Evolutionary conservation across 2,329 filamentous ascomycete genomes (phyloP), one percentile per base, ranked within the genome.

Genomic region (Talaromyces sp.): DNA sequence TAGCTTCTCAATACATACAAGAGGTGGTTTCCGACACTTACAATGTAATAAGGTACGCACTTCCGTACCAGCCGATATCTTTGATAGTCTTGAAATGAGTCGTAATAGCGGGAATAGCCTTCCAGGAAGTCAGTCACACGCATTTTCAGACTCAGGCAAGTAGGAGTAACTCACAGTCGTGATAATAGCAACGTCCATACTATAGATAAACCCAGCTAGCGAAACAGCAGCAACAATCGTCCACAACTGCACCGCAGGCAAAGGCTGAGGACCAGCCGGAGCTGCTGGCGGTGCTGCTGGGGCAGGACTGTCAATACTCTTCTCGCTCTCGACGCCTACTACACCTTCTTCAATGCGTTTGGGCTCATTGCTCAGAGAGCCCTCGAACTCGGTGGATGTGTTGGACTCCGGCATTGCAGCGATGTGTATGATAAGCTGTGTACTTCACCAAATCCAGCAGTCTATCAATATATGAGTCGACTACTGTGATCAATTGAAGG

Each of bases 1-100:
- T 56, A 61, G 45, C 19, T 51, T 36, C n/a, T 27, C 19, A 51
- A 38, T 27, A 11, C 11, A 38, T 22, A n/a, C 22, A 22, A 17
- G 17, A 47, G 34, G 10, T 43, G 27, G 13, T n/a, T n/a, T n/a
- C n/a, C n/a, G 17, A 19, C 3, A 38, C 59, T 61, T 53, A 61
- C 61, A 63, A 36, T 36, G 61, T 63, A 15, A 63, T 63, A 31
- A 63, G 61, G 49, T 63, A 63, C 15, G 61, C 61, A 51, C 61
- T 63, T 58, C 61, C 61, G 34, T 63, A 63, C 61, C 61, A 63
- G n/a, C 61, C 61, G 10, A 63, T 63, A 45, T 63, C 61, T 56
- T 63, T 63, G 25, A 63, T 63, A n/a, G 61, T 63, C 22, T 58
- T 38, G 38, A 63, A 63, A 45, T 63, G 49, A 43, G 61, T 58